Evolutionary conservation across 2,329 filamentous ascomycete species (phyloP).

Genomic region (Purpureocillium takamizusanense): DNA sequence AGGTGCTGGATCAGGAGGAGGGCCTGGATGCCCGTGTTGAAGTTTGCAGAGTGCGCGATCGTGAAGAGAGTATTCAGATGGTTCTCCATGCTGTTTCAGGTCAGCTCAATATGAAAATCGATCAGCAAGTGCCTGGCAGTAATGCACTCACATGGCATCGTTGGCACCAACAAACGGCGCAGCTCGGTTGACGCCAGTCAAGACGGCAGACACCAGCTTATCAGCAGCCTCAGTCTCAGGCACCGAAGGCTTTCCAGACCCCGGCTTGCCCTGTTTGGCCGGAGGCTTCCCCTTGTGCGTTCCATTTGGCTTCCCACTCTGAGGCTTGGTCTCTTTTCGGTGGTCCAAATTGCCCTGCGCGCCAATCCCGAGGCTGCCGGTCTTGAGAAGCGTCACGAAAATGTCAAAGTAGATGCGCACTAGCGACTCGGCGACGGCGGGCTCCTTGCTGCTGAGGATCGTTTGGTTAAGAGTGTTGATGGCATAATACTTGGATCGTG

Average conservation of each 20-base stretch:
- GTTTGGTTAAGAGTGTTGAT: slow-evolving; percentile 97
- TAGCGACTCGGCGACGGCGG: slow-evolving; percentile 68
- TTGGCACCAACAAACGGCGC: slow-evolving; percentile 86
- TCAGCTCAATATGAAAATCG: neutral
- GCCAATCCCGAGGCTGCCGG: slow-evolving; percentile 24
- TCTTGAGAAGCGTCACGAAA: slow-evolving; percentile 76
- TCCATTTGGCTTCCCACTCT: slow-evolving; percentile 4
- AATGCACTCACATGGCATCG: slow-evolving; percentile 59
- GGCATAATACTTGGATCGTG: slow-evolving; percentile 88
- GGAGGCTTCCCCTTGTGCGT: slow-evolving; percentile 17
- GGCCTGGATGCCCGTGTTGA: slow-evolving; percentile 96
- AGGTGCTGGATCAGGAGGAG: slow-evolving; percentile 92
- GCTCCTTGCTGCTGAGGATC: slow-evolving; percentile 77
- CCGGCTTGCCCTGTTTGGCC: slow-evolving; percentile 10
- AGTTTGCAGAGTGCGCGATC: slow-evolving; percentile 95
- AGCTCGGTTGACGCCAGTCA: slow-evolving; percentile 92
- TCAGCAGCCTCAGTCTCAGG: slow-evolving; percentile 63
- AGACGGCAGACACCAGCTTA: slow-evolving; percentile 82
- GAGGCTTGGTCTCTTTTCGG: slow-evolving; percentile 20
- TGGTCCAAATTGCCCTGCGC: slow-evolving; percentile 36
- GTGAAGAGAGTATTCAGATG: slow-evolving; percentile 92
- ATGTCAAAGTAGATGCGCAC: slow-evolving; percentile 87
- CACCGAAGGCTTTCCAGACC: slow-evolving; percentile 25
- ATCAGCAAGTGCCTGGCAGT: too few species aligned
- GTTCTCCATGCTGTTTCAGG: slow-evolving; percentile 55